Percentiles rank a stretch among this genome's conserved stretches.
Conservation (phyloP, 768 basidiomycete genomes). For the Amanita molliuscula region DNA sequence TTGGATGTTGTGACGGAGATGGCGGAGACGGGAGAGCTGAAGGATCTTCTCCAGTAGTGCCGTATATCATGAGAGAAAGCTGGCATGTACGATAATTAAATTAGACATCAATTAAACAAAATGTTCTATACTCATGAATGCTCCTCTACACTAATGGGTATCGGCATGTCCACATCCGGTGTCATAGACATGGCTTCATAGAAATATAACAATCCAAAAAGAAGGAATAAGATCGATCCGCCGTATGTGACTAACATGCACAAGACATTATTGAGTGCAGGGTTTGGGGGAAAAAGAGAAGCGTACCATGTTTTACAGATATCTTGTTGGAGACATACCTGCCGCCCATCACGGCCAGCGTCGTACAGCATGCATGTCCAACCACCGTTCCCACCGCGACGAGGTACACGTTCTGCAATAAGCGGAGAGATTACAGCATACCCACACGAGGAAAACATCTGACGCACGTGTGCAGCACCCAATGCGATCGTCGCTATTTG, state of each 20-base stretch:
- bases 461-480: slow-evolving; percentile 82
- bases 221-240: slow-evolving; percentile 72
- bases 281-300: too few species aligned
- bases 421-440: background rate
- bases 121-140: background rate
- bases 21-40: slow-evolving; percentile 70
- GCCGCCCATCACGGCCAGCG: slow-evolving; percentile 87
- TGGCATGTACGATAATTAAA: too few species aligned
- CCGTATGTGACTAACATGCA: slow-evolving; percentile 82
- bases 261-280: too few species aligned
- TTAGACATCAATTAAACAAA: background rate
- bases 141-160: background rate
- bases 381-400: slow-evolving; percentile 85
- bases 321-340: slow-evolving; percentile 90
- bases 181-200: slow-evolving; percentile 44
- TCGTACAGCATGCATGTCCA: slow-evolving; percentile 83
- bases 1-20: slow-evolving; percentile 89
- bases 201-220: slow-evolving; percentile 76
- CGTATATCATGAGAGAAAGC: too few species aligned
- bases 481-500: slow-evolving; percentile 96
- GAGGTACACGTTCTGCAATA: slow-evolving; percentile 74
- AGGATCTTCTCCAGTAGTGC: slow-evolving; percentile 24
- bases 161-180: slow-evolving; percentile 15
- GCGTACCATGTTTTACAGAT: slow-evolving; percentile 86
- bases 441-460: background rate